Base-by-base conservation (phyloP, 371 early-diverging fungal species). In the Lichtheimia ornata region DNA sequence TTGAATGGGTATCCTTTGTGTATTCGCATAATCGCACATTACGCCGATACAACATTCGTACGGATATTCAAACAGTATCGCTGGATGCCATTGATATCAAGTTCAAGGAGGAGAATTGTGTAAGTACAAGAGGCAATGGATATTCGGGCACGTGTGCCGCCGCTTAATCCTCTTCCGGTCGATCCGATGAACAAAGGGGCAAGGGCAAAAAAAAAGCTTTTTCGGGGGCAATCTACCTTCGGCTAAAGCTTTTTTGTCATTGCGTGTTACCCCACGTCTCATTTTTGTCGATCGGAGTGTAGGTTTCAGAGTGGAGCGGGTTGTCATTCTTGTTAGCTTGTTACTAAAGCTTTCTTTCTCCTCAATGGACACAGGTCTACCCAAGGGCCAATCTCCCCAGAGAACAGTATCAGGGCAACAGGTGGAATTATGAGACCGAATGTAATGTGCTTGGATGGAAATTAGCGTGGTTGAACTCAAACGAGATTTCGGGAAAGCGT, bases 351-450 rank as follows among this genome's bases (percentile, higher is more conserved):
- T 44, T 44, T 44, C 18, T 1, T 44, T 12, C 17, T 14, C 12
- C 12, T 40, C 1, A 6, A 35, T 9, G 5, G 35, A 9, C 35
- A 30, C 63, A 77, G 81, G 74, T 77, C n/a, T 77, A 77, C 69
- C 81, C 78, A 22, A 62, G 65, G 40, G 63, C 64, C 53, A 71
- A 63, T 50, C 76, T 85, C 51, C 71, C 79, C 13, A 65, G 67
- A 28, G 78, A 84, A 20, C 63, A 73, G 22, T 95, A 96, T 66
- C 73, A 72, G 5, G 96, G 96, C 56, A 93, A 94, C 70, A 77
- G 96, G 27, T 96, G 94, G 93, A 77, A 81, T 25, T 96, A 95
- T 69, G 96, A 96, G 67, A 94, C 88, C n/a, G 88, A 88, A 54
- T 93, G 91, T 67, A 96, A 96, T 63, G 72, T 69, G 28, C 71